Base-by-base conservation (phyloP, 2,329 filamentous ascomycete genomes). In the Talaromyces verruculosus region DNA sequence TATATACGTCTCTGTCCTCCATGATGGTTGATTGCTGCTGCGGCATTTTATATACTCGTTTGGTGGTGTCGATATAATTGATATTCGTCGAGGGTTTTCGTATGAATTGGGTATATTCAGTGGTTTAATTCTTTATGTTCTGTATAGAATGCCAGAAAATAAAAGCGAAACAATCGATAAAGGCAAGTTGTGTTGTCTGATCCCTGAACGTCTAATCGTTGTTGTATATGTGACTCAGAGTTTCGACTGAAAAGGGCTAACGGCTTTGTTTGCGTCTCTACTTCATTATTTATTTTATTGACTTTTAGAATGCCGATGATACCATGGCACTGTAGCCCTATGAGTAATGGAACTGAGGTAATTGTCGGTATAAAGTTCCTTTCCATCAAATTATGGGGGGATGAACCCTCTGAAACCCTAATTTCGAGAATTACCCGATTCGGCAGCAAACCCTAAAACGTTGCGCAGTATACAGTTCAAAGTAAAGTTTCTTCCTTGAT, bases 261-360 rank as follows among this genome's bases (percentile, higher is more conserved):
- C 47, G 13, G 51, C 51, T 57, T 37, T 57, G 33, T 37, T 37
- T 57, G 53, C 53, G 33, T 57, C 33, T 57, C n/a, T 57, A 39
- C 33, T 25, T 57, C 17, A 15, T 30, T 10, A 0, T n/a, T 11
- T 5, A 7, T 30, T 15, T n/a, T 33, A 19, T 35, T 55, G 30
- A 22, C 30, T 55, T 19, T 13, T 5, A 5, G 8, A 25, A 4
- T 55, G 1, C 22, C 4, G n/a, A 17, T 25, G 4, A 8, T 57
- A 57, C n/a, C n/a, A 19, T 57, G 30, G 30, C 51, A 55, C 35
- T 35, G n/a, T 22, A 37, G 30, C 17, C 22, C 37, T 39, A 22
- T 37, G 10, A 39, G 33, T 22, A 39, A 37, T 15, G 19, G n/a
- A 22, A 57, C n/a, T 15, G 33, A 57, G 5, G 15, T 35, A 35